A percentile compares a stretch with the other conserved stretches of the same genome.
These are phyloP conservation scores for Solanum clarkiae DNA, from an alignment of 257 asterid species.

Conservation along the genomic window DNA sequence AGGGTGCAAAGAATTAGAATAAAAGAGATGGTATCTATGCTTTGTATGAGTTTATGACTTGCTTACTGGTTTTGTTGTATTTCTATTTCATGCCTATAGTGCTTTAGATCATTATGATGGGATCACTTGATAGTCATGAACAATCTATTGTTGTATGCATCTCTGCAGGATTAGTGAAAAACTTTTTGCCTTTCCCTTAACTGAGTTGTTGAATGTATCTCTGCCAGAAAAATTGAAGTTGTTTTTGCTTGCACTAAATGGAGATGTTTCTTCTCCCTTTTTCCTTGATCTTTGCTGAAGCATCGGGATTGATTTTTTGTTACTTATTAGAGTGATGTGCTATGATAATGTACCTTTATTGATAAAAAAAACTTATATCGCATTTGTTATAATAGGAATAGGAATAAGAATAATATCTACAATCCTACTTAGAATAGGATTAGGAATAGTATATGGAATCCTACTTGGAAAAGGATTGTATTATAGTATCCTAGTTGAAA, in stretches of 20 bases:
- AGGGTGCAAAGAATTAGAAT: background rate
- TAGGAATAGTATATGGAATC: no score
- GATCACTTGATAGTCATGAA: background rate
- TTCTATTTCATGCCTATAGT: background rate
- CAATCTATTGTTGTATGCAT: background rate
- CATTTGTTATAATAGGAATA: no score
- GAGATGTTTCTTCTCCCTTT: background rate
- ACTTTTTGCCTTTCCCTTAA: background rate
- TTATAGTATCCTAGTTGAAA: no score
- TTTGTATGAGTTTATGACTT: background rate
- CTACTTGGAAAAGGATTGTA: no score
- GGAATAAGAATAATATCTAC: no score
- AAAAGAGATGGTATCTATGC: background rate
- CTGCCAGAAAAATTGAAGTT: background rate
- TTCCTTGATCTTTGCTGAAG: background rate
- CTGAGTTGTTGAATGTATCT: background rate
- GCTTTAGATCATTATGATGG: background rate
- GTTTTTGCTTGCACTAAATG: background rate
- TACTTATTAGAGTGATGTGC: background rate
- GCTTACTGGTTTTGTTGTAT: background rate
- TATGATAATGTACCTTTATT: background rate
- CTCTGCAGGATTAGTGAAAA: background rate
- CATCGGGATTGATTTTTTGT: background rate
- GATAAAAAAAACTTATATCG: background rate
- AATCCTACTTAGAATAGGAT: no score